Evolutionary conservation across 805 yeast genomes (phyloP), one percentile per base, ranked within the genome.

Genomic region (Kodamaea laetipori): DNA sequence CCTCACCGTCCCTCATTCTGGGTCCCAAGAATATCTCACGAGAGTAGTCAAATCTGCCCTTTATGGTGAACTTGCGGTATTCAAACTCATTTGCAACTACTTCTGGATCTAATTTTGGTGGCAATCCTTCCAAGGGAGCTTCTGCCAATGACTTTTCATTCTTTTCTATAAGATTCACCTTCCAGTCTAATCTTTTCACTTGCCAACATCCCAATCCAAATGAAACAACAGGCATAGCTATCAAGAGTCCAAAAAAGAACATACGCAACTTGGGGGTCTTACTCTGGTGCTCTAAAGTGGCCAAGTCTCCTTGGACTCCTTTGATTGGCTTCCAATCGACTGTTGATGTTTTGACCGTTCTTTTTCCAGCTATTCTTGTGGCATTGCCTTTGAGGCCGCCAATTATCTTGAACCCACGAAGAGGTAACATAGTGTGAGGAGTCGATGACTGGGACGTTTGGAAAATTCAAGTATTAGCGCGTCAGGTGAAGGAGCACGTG

Each of bases 191-290:
- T 51, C 99, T 74, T 54, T 79, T 72, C 36, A 87, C 81, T 67
- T 94, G 99, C 99, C 99, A 94, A 44, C 90, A 78, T 1, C 98
- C 99, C 34, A 94, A 68, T 37, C 82, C 83, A 60, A 92, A 86
- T 8, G 96, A 80, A 2, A 90, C 74, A 1, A 90, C 73, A 0
- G 99, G 99, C 84, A 95, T 92, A 15, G 92, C 78, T 48, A 67
- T 45, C 80, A 71, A 54, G 56, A 76, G 55, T 21, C 81, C 74
- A 33, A 79, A 53, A 13, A 79, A 54, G 42, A 66, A 54, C 51
- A 62, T 65, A 45, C 67, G 70, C 53, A 60, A 58, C 55, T 57
- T 53, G 41, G 68, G 71, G 47, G 53, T 64, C 48, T 60, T 64
- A 43, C 66, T 42, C 44, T 67, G 71, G 43, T 67, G 63, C 45